phyloP scores from a whole-genome alignment of 805 yeast genomes.

The Spathaspora passalidarum region DNA sequence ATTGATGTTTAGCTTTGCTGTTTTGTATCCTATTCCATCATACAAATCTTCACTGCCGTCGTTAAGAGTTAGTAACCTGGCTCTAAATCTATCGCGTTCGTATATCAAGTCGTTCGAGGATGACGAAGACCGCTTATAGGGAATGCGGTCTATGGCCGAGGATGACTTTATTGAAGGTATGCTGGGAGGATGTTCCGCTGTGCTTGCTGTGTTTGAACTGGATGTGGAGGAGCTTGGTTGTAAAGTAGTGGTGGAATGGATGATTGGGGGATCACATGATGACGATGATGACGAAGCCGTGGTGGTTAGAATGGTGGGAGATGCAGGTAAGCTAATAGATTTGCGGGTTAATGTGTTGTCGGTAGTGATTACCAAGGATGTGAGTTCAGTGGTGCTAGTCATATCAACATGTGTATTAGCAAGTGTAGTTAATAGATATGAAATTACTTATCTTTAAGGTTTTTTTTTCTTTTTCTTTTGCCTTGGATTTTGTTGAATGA shows the following conservation, averaged over 20 bases:
- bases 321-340: background rate
- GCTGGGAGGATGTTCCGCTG: background rate
- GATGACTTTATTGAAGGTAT: background rate
- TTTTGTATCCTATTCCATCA: conserved; percentile 34
- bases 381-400: background rate
- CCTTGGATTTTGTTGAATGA: background rate
- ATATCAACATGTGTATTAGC: too few species aligned
- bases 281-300: background rate
- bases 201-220: background rate
- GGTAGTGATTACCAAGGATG: background rate
- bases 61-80: conserved; percentile 34
- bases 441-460: background rate
- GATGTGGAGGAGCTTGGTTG: background rate
- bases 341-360: background rate
- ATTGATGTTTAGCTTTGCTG: conserved; percentile 31
- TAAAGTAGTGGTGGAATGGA: background rate
- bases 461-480: background rate
- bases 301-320: background rate
- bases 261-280: background rate
- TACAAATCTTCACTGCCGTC: conserved; percentile 23
- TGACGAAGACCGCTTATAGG: conserved; percentile 34
- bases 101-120: conserved; percentile 36
- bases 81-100: conserved; percentile 42
- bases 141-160: background rate
- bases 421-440: too few species aligned